phyloP scores from a whole-genome alignment of 202 grass and related monocot genomes.

The Setaria italica region DNA sequence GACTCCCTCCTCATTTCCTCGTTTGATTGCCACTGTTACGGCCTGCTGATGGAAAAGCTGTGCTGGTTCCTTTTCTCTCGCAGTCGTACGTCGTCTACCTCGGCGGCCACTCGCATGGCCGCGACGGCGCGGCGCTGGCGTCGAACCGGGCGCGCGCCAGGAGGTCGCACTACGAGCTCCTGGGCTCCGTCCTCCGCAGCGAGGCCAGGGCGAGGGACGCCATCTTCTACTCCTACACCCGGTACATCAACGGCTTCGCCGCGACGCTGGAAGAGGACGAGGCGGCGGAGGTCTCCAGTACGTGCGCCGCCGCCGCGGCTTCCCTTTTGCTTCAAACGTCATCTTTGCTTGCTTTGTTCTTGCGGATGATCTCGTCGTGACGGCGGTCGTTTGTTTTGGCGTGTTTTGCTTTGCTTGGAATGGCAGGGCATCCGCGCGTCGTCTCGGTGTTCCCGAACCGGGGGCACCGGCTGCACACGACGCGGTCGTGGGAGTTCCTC shows the following conservation, averaged over 20 bases:
- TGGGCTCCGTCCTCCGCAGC: slow-evolving; percentile 64
- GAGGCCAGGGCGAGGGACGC: slow-evolving; percentile 61
- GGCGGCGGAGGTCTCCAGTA: slow-evolving; percentile 65
- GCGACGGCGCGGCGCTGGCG: slow-evolving; percentile 43
- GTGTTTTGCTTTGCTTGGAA: background rate
- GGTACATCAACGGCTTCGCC: slow-evolving; percentile 88
- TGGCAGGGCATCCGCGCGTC: slow-evolving; percentile 70
- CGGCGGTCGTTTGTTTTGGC: background rate
- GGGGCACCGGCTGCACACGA: slow-evolving; percentile 71
- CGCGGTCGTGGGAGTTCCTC: slow-evolving; percentile 83
- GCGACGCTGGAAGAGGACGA: slow-evolving; percentile 72
- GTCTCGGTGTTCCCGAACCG: slow-evolving; percentile 83
- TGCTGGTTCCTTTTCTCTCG: background rate
- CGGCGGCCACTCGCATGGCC: slow-evolving; percentile 70
- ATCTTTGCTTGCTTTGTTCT: background rate
- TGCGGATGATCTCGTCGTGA: background rate
- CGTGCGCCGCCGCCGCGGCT: background rate
- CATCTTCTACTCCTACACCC: slow-evolving; percentile 94
- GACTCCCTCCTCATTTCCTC: background rate
- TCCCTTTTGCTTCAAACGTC: no score
- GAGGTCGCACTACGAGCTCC: slow-evolving; percentile 63
- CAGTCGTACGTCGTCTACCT: slow-evolving; percentile 88
- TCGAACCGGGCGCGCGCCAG: slow-evolving; percentile 49
- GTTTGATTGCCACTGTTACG: background rate
- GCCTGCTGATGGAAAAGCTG: background rate